Evolutionary conservation across 306 rosid genomes (phyloP), one percentile per base, ranked within the genome.

Genomic region (Vicia faba): DNA sequence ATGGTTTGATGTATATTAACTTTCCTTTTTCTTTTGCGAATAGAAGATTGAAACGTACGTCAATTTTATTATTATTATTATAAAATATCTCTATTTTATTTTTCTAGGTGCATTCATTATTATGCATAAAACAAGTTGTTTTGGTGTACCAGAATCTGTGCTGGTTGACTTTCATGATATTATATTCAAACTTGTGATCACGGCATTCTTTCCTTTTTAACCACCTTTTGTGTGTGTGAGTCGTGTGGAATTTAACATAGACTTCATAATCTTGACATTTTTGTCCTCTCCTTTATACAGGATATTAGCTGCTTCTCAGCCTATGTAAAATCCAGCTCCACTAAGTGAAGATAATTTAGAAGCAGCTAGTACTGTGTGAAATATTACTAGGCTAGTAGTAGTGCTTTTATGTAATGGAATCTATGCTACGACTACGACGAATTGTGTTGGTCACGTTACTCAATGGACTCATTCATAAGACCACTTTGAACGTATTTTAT

Each of bases 261-360:
- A 61, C 31, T 63, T 8, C 33, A 28, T 63, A 31, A 55, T 67
- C 20, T 64, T 76, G 35, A 76, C 78, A 49, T 68, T 64, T 56
- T 56, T 80, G 5, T 64, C 56, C 51, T 61, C 49, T 26, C 69
- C 10, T 57, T 63, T 16, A 63, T 84, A 80, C 89, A 88, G 92
- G 88, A 79, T 70, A 63, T 64, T 73, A 69, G 86, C 67, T 57
- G 56, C 79, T 33, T 72, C 73, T 38, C 54, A 15, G 79, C 61
- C 43, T 69, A 38, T 13, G 9, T 62, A n/a, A 26, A 55, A 28
- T 26, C 5, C 11, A 51, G 16, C 60, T 69, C 73, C 61, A 43
- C 71, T 36, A 63, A 60, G 36, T 60, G 76, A 54, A 61, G 72
- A 60, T 66, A 58, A 64, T 19, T 60, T 61, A 29, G 61, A 62